Base-by-base conservation (phyloP, 2,329 filamentous ascomycete genomes). In the Monilinia laxa region DNA sequence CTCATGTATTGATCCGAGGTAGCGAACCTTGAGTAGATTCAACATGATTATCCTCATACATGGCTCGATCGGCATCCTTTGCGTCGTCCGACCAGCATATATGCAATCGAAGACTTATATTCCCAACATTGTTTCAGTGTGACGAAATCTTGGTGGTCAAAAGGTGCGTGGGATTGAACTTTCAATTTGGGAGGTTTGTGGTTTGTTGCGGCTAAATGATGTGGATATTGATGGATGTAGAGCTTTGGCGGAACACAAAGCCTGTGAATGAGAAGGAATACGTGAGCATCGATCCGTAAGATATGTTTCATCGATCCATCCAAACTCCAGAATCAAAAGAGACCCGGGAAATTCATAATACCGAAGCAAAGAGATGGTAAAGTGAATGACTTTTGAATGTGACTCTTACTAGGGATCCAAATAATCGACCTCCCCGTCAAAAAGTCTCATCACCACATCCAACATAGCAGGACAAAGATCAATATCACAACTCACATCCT, bases 381-480 rank as follows among this genome's bases (percentile, higher is more conserved):
- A 55, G 64, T 56, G 45, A 67, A 51, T 53, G 42, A 65, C 47
- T 56, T 51, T 63, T 64, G 69, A 65, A 64, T 51, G 59, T 62
- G 38, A 57, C 20, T 51, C 57, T 73, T 70, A 59, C 47, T 59
- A 76, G 65, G 75, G 74, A 71, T 76, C 74, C 60, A 72, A 71
- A 52, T 76, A 76, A 70, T 76, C 75, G 67, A 75, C 73, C 60
- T 73, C 75, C 28, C 75, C 75, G 16, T 58, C 56, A 65, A 76
- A 76, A 53, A 76, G 72, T 57, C 67, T 68, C 49, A 73, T 67
- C 49, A 77, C 70, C n/a, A 77, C 75, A 40, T 69, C 68, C 54
- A 75, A 69, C 75, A 77, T 76, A 53, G 69, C 68, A 49, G 67
- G 68, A 70, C 70, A 75, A 70, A 76, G 72, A 75, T 74, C 74